These are phyloP conservation scores for Candida xiaguanensis DNA, from an alignment of 805 yeast genomes.

Conservation along the genomic window DNA sequence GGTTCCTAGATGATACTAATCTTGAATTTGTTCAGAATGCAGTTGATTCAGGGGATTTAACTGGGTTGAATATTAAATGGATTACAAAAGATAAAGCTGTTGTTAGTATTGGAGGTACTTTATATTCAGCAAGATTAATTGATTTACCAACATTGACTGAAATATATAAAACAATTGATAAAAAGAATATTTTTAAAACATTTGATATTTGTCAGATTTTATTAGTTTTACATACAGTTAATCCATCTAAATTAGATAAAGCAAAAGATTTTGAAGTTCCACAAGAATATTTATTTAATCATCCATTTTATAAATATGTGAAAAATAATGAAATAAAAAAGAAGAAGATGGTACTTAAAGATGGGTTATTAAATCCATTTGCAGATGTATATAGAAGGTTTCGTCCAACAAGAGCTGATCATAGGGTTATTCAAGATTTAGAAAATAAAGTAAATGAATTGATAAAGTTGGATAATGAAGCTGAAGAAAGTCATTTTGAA, in stretches of 20 bases:
- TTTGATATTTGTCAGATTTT: constrained; percentile 84
- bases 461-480: constrained; percentile 72
- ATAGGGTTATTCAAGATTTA: constrained; percentile 68
- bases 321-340: constrained; percentile 38
- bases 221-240: constrained; percentile 57
- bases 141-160: constrained; percentile 88
- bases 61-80: constrained; percentile 75
- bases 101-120: constrained; percentile 59
- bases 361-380: constrained; percentile 83
- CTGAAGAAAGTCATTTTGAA: constrained; percentile 77
- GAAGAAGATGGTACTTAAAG: constrained; percentile 52
- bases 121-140: constrained; percentile 81
- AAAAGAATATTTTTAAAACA: constrained; percentile 82
- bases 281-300: constrained; percentile 26
- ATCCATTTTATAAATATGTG: constrained; percentile 36
- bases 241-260: constrained; percentile 34
- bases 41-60: constrained; percentile 71
- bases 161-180: constrained; percentile 82
- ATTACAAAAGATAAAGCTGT: constrained; percentile 77
- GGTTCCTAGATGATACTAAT: constrained; percentile 68
- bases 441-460: constrained; percentile 78
- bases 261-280: constrained; percentile 48
- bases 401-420: constrained; percentile 67
- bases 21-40: constrained; percentile 73
- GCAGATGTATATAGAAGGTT: constrained; percentile 65